A percentile compares a stretch with the other conserved stretches of the same genome.
phyloP scores from a whole-genome alignment of 2,329 filamentous ascomycete genomes.

The Amesomyces nigricolor region DNA sequence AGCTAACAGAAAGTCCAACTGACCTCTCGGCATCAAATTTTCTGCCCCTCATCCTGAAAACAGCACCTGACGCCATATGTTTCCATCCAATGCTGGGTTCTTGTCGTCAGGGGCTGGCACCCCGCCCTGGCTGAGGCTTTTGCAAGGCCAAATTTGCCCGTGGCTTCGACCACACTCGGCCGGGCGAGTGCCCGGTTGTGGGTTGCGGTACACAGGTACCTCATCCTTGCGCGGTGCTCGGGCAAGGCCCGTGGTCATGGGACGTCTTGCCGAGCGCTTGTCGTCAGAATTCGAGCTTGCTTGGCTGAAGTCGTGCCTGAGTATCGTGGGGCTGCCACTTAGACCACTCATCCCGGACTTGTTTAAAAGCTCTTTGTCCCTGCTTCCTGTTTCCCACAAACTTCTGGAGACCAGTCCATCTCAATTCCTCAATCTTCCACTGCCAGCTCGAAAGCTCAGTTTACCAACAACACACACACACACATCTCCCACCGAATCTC shows the following conservation, averaged over 20 bases:
- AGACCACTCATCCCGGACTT: conserved; percentile 12
- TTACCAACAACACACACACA: background rate
- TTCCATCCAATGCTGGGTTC: background rate
- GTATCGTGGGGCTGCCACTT: conserved; percentile 1
- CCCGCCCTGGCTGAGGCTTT: conserved; percentile 4
- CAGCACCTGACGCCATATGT: conserved; percentile 15
- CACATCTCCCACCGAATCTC: background rate
- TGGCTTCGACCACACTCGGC: background rate
- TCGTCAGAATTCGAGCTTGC: conserved; percentile 11
- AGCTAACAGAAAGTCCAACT: conserved; percentile 23
- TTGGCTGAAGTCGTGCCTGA: conserved; percentile 12
- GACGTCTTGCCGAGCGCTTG: conserved; percentile 13
- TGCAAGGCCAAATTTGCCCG: background rate
- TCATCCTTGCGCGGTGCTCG: conserved; percentile 7
- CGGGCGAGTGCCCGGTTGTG: background rate
- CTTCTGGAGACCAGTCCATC: background rate
- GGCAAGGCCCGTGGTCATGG: conserved; percentile 14
- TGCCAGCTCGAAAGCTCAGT: background rate
- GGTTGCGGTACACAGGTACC: background rate
- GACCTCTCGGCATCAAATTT: conserved; percentile 23
- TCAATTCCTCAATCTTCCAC: background rate
- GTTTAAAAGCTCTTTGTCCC: conserved; percentile 10
- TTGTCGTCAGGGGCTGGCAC: background rate
- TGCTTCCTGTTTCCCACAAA: background rate
- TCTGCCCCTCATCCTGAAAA: conserved; percentile 10